These are phyloP conservation scores for Helianthus tuberosus DNA, from an alignment of 129 eudicot genomes.

Conservation along the genomic window DNA sequence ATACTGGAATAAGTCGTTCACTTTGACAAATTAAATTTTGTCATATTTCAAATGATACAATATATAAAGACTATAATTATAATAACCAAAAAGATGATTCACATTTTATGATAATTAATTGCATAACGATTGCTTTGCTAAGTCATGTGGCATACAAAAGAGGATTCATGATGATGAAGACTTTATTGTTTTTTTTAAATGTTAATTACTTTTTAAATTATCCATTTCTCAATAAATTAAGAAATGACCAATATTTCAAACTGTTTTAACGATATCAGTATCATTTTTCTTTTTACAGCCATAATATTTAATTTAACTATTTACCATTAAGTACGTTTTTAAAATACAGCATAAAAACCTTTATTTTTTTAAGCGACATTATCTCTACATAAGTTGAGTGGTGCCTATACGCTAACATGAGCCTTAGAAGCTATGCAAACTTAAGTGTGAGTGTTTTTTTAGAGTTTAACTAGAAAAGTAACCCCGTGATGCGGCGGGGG, in stretches of 20 bases:
- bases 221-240: too few species aligned
- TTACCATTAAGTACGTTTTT: not conserved
- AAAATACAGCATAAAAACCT: not conserved
- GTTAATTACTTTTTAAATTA: too few species aligned
- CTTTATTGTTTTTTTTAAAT: not conserved
- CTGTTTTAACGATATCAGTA: not conserved
- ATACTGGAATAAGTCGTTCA: too few species aligned
- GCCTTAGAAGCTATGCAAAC: too few species aligned
- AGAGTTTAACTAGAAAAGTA: too few species aligned
- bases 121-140: constrained; percentile 8
- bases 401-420: too few species aligned
- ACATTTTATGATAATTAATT: constrained; percentile 3
- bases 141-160: constrained; percentile 1
- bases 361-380: too few species aligned
- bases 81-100: constrained; percentile 1
- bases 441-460: too few species aligned
- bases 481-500: too few species aligned
- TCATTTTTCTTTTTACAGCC: not conserved
- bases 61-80: not conserved
- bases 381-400: too few species aligned
- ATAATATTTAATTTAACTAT: not conserved
- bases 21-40: too few species aligned
- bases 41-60: too few species aligned
- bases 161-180: not conserved
- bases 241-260: not conserved